Base-by-base conservation (phyloP, 371 early-diverging fungal genomes). In the Rozella allomycis region DNA sequence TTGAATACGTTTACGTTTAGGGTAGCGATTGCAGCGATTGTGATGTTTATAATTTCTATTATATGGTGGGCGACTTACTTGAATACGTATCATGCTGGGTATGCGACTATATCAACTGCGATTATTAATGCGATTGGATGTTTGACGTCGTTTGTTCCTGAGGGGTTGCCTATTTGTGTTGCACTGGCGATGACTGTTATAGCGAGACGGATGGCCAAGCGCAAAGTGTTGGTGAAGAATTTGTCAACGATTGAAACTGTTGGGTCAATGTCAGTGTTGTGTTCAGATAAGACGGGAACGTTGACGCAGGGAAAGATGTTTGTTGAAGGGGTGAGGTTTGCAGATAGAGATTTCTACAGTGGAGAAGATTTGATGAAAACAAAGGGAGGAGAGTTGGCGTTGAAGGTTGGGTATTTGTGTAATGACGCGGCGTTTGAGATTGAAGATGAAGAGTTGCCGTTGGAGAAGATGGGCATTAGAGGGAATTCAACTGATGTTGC, bases 131-230 rank as follows among this genome's bases (percentile, higher is more conserved):
- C 23, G 8, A 23, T 23, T 23, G 23, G 23, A 8, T 23, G 23
- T 20, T 10, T 17, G 17, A 31, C 17, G 16, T 20, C 41, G 11
- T 40, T 38, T 26, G 88, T 91, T 4, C 91, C 96, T n/a, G 96
- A 94, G 58, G 96, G 96, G 31, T 56, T 94, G 26, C 96, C 96
- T 1, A 77, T 94, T 67, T 90, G 91, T 11, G 91, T 91, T 18
- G 90, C 96, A 8, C 68, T 94, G 37, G 69, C 91, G 16, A 68
- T 94, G n/a, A 88, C 84, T 11, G 82, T 77, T 45, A 88, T 86
- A n/a, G 84, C 86, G 3, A 75, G 74, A 13, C 69, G 74, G 50
- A 87, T 88, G 88, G 21, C 17, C 3, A 23, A 16, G 3, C 20
- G 26, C 7, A 29, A 32, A 11, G 23, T 41, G 4, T 22, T 37